phyloP scores from a whole-genome alignment of 768 basidiomycete species.

The Ramaria sp. region DNA sequence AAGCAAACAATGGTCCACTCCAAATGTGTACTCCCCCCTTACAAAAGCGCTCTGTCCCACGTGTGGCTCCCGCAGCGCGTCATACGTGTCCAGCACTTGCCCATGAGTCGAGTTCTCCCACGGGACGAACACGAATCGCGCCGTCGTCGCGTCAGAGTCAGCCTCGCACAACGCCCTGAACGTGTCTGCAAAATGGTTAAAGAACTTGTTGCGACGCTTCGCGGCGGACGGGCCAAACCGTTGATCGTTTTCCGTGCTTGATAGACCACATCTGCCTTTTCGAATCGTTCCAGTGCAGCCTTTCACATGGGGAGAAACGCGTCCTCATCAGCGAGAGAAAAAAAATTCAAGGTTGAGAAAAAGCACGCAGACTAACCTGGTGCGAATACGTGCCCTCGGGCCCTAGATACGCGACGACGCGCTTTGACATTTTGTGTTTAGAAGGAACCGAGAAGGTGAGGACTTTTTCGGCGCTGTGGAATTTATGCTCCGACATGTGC shows the following conservation, averaged over 20 bases:
- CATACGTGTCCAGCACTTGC: conserved; percentile 64
- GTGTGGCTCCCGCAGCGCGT: conserved; percentile 34
- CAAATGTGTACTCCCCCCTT: conserved; percentile 46
- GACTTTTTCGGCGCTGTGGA: no score
- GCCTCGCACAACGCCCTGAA: conserved; percentile 36
- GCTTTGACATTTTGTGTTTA: not conserved
- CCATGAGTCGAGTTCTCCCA: conserved; percentile 76
- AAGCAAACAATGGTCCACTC: conserved; percentile 60
- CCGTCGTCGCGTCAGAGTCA: conserved; percentile 11
- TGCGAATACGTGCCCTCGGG: conserved; percentile 67
- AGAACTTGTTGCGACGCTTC: not conserved
- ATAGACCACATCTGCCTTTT: not conserved
- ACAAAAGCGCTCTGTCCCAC: conserved; percentile 37
- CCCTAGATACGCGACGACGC: conserved; percentile 43
- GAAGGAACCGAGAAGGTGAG: no score
- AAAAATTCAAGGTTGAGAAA: no score
- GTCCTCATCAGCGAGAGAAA: no score
- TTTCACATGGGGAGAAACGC: no score
- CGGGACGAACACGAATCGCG: conserved; percentile 55
- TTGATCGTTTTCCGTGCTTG: conserved; percentile 5
- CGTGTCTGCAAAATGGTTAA: conserved; percentile 33
- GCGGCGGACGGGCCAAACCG: not conserved
- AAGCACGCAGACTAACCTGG: conserved; percentile 27
- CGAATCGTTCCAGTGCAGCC: conserved; percentile 39
- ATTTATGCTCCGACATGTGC: no score